A percentile compares a stretch with the other conserved stretches of the same genome.
phyloP scores from a whole-genome alignment of 2,329 filamentous ascomycete species.

The Cladosporium austrohemisphaericum region DNA sequence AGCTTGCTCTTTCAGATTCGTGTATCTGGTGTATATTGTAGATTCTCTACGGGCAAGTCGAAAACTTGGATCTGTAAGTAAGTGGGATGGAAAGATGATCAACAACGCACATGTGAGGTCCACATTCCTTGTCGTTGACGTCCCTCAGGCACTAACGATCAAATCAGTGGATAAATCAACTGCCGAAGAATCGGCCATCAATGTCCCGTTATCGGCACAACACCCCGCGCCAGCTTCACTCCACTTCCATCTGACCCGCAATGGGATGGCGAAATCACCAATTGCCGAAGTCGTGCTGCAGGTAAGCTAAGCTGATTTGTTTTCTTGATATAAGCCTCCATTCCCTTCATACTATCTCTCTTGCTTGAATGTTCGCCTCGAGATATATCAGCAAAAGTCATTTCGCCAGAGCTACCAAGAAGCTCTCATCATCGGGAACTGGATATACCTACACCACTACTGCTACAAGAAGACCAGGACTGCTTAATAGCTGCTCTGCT shows the following conservation, averaged over 20 bases:
- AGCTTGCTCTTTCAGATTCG: no score
- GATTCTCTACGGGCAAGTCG: no score
- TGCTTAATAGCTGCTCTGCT: neutral
- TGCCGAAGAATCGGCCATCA: constrained; percentile 8
- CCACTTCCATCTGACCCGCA: constrained; percentile 6
- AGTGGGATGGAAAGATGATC: no score
- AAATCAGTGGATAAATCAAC: no score
- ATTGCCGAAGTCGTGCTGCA: constrained; percentile 10
- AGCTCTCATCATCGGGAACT: neutral
- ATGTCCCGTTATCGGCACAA: constrained; percentile 5
- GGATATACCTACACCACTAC: neutral
- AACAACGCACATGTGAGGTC: no score
- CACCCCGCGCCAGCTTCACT: constrained; percentile 1
- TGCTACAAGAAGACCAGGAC: neutral
- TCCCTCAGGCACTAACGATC: no score
- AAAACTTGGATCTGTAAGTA: no score
- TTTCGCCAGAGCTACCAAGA: neutral
- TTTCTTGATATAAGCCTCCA: neutral
- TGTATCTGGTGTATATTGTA: no score
- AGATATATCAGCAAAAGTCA: neutral
- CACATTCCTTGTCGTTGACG: no score
- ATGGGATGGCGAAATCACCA: constrained; percentile 6
- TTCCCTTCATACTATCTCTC: neutral
- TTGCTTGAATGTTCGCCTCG: constrained; percentile 1
- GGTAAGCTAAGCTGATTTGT: neutral